phyloP scores from a whole-genome alignment of 2,329 filamentous ascomycete genomes.

The Monosporascus cannonballus region DNA sequence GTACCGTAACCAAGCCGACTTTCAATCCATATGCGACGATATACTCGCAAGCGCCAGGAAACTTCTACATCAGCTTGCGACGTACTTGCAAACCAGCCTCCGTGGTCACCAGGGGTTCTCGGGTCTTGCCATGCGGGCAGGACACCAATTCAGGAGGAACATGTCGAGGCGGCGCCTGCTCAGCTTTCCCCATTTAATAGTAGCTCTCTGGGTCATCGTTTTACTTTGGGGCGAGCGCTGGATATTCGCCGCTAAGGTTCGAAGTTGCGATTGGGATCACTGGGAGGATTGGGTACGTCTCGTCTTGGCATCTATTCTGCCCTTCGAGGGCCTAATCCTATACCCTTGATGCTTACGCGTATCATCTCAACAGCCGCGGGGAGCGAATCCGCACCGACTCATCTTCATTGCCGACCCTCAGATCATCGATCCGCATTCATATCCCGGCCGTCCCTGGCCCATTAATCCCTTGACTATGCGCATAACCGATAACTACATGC shows the following conservation, averaged over 20 bases:
- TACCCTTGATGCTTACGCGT: slow-evolving; percentile 6
- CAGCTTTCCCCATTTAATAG: slow-evolving; percentile 61
- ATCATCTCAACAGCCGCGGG: slow-evolving; percentile 54
- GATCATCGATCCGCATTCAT: slow-evolving; percentile 90
- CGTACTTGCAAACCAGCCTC: slow-evolving; percentile 32
- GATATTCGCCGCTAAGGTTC: slow-evolving; percentile 65
- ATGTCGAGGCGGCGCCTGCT: slow-evolving; percentile 45
- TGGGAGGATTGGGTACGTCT: slow-evolving; percentile 88
- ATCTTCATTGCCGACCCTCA: slow-evolving; percentile 86
- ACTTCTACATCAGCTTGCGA: slow-evolving; percentile 27
- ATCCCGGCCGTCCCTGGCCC: slow-evolving; percentile 68
- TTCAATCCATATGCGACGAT: slow-evolving; percentile 32
- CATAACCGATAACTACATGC: slow-evolving; percentile 85
- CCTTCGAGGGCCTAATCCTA: not conserved
- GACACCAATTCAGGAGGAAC: slow-evolving; percentile 36
- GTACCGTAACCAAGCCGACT: slow-evolving; percentile 20
- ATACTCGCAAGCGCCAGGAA: slow-evolving; percentile 22
- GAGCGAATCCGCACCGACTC: slow-evolving; percentile 75
- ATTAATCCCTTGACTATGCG: slow-evolving; percentile 46
- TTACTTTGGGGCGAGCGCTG: slow-evolving; percentile 82
- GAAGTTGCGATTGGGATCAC: slow-evolving; percentile 69
- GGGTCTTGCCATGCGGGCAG: slow-evolving; percentile 21
- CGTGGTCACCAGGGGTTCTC: slow-evolving; percentile 32
- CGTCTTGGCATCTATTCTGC: not conserved
- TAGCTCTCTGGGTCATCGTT: slow-evolving; percentile 67